These are phyloP conservation scores for Yarrowia sp. DNA, from an alignment of 805 yeast species.

Conservation along the genomic window DNA sequence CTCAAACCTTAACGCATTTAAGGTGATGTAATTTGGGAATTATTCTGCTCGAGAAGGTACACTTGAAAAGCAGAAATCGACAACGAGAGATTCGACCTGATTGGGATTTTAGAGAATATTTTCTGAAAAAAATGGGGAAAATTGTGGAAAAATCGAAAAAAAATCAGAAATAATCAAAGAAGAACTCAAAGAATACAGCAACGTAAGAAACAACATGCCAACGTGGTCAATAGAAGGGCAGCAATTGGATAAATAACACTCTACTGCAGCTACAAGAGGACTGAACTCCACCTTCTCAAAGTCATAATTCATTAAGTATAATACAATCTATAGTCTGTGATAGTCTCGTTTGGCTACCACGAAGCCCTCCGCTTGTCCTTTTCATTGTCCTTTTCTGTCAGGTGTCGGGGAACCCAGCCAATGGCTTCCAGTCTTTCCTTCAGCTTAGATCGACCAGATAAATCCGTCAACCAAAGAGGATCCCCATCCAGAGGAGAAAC, in stretches of 20 bases:
- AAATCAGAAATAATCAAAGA: not conserved
- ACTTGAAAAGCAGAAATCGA: no score
- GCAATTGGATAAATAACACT: not conserved
- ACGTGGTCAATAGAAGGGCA: no score
- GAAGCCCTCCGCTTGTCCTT: constrained; percentile 14
- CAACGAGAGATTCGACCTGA: no score
- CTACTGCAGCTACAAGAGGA: no score
- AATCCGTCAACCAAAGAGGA: constrained; percentile 14
- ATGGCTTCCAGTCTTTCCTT: constrained; percentile 19
- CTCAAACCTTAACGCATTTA: not conserved
- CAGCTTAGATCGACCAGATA: constrained; percentile 2
- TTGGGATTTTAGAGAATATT: no score
- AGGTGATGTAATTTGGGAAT: not conserved
- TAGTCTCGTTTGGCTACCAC: not conserved
- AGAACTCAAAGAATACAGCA: not conserved
- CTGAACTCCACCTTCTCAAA: no score
- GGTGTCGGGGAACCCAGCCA: constrained; percentile 21
- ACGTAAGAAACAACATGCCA: not conserved
- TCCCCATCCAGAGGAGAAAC: constrained; percentile 32
- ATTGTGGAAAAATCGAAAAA: no score
- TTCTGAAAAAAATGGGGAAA: no score
- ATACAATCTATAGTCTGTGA: constrained; percentile 17
- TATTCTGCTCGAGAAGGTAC: no score
- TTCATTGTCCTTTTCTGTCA: not conserved
- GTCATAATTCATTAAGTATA: constrained; percentile 11